phyloP scores from a whole-genome alignment of 129 eudicot genomes.

The Logfia minima region DNA sequence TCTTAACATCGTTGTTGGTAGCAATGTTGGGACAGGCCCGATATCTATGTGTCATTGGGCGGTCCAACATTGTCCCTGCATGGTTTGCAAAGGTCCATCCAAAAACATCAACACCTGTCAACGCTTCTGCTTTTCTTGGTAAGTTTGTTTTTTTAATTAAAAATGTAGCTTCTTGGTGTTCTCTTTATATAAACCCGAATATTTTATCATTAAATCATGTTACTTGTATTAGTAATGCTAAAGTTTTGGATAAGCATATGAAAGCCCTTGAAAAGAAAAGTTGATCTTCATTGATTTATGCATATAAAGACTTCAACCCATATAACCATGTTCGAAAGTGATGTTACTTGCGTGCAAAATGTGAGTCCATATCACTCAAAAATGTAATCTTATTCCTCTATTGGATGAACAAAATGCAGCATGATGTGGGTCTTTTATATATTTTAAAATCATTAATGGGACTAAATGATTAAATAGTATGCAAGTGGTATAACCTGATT shows the following conservation, averaged over 20 bases:
- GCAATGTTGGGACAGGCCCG: slow-evolving; percentile 97
- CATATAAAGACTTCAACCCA: slow-evolving; percentile 18
- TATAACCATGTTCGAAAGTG: slow-evolving; percentile 32
- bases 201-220: background rate
- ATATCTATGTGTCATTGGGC: slow-evolving; percentile 96
- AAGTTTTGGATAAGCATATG: slow-evolving; percentile 9
- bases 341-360: slow-evolving; percentile 21
- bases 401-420: slow-evolving; percentile 31
- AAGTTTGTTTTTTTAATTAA: slow-evolving; percentile 21
- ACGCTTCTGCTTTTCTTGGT: slow-evolving; percentile 93
- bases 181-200: background rate
- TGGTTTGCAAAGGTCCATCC: slow-evolving; percentile 98
- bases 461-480: slow-evolving; percentile 22
- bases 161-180: background rate
- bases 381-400: slow-evolving; percentile 36
- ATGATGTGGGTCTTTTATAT: slow-evolving; percentile 28
- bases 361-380: background rate
- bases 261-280: slow-evolving; percentile 23
- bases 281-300: slow-evolving; percentile 10
- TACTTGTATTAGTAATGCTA: background rate
- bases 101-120: slow-evolving; percentile 80
- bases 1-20: slow-evolving; percentile 83
- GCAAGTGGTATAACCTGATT: slow-evolving; percentile 23
- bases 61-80: slow-evolving; percentile 73
- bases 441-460: slow-evolving; percentile 26